Percentiles rank a stretch among this genome's conserved stretches.
These are phyloP conservation scores for Colletotrichum spinosum DNA, from an alignment of 2,329 filamentous ascomycete genomes.

Conservation along the genomic window DNA sequence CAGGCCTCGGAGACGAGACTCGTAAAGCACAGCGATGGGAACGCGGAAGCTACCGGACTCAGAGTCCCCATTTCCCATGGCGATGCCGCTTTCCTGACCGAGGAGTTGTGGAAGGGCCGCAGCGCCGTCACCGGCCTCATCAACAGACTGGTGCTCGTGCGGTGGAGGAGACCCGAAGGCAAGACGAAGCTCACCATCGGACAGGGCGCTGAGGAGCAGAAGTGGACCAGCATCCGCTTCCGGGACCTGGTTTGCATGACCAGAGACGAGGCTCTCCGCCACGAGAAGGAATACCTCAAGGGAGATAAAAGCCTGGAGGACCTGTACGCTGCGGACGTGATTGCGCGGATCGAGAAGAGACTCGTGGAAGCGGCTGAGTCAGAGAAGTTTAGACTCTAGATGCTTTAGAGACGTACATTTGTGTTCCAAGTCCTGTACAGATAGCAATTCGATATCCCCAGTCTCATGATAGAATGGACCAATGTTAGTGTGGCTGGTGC, in stretches of 20 bases:
- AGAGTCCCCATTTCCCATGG: slow-evolving; percentile 81
- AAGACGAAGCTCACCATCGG: slow-evolving; percentile 72
- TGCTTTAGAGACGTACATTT: not conserved
- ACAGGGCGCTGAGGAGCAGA: slow-evolving; percentile 78
- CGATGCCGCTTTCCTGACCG: slow-evolving; percentile 88
- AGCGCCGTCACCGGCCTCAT: slow-evolving; percentile 86
- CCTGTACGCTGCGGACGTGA: slow-evolving; percentile 76
- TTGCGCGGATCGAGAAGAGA: slow-evolving; percentile 75
- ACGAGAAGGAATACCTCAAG: slow-evolving; percentile 83
- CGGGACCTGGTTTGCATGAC: slow-evolving; percentile 90
- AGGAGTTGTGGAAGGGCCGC: slow-evolving; percentile 87
- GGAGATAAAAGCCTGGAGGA: slow-evolving; percentile 75
- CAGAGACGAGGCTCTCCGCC: slow-evolving; percentile 84
- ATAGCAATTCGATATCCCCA: too few species aligned
- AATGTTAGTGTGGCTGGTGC: too few species aligned
- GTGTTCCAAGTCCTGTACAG: too few species aligned
- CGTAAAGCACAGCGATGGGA: slow-evolving; percentile 52
- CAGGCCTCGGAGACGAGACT: slow-evolving; percentile 81
- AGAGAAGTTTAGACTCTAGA: slow-evolving; percentile 60
- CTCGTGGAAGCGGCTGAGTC: slow-evolving; percentile 74
- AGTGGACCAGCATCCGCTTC: slow-evolving; percentile 75
- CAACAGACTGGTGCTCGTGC: slow-evolving; percentile 81
- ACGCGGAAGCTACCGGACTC: slow-evolving; percentile 69
- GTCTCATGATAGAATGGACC: too few species aligned
- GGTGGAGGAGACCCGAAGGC: slow-evolving; percentile 78